A percentile compares a stretch with the other conserved stretches of the same genome.
Conservation (phyloP, 805 yeast species). For the Candida maltosa region DNA sequence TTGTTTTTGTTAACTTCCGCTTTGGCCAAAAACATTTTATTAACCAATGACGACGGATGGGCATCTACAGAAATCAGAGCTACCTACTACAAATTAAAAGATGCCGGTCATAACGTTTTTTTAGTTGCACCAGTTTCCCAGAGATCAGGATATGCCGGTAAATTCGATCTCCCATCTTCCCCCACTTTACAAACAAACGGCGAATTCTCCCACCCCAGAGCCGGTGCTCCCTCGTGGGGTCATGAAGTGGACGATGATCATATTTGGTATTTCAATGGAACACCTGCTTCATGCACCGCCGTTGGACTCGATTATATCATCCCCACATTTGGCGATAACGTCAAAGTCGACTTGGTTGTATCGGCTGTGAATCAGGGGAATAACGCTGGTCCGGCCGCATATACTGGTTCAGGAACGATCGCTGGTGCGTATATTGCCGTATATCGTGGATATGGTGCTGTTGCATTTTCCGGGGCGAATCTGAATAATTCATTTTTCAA, state of each 20-base stretch:
- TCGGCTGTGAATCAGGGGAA: slow-evolving; percentile 54
- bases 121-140: slow-evolving; percentile 52
- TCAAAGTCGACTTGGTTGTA: slow-evolving; percentile 45
- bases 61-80: slow-evolving; percentile 56
- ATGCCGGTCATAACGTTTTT: slow-evolving; percentile 48
- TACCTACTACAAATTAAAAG: slow-evolving; percentile 43
- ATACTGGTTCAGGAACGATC: slow-evolving; percentile 48
- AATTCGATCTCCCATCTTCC: slow-evolving; percentile 41
- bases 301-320: slow-evolving; percentile 46
- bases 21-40: slow-evolving; percentile 21
- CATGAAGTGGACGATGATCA: slow-evolving; percentile 38
- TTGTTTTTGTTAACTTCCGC: slow-evolving; percentile 37
- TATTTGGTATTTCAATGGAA: slow-evolving; percentile 55
- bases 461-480: slow-evolving; percentile 53
- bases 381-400: slow-evolving; percentile 40
- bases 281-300: slow-evolving; percentile 52
- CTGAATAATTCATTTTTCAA: slow-evolving; percentile 46
- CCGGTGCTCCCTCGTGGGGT: slow-evolving; percentile 56
- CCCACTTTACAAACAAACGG: slow-evolving; percentile 41
- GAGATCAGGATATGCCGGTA: slow-evolving; percentile 56
- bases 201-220: slow-evolving; percentile 44
- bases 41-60: slow-evolving; percentile 57
- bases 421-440: slow-evolving; percentile 49
- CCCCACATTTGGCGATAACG: slow-evolving; percentile 43
- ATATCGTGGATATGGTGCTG: slow-evolving; percentile 47